A percentile compares a stretch with the other conserved stretches of the same genome.
Evolutionary conservation across 192 early-diverging fungal genomes (phyloP).

Genomic region (Anaeromyces robustus): DNA sequence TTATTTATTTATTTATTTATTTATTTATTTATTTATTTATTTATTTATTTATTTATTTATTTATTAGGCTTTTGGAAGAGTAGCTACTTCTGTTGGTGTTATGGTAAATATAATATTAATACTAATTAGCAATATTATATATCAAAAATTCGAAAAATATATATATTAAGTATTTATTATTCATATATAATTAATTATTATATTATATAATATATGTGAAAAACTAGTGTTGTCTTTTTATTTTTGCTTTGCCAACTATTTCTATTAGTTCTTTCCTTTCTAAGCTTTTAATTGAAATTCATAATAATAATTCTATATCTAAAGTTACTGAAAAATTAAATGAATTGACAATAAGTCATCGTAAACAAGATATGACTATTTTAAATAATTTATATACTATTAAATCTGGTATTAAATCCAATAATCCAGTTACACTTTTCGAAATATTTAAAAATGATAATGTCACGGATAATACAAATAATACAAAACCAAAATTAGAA

Average conservation of each 20-base stretch:
- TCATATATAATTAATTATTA: too few relatives aligned
- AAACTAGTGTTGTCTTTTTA: neutral
- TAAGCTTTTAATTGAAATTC: neutral
- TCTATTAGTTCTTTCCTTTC: neutral
- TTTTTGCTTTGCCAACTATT: neutral
- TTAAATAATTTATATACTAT: neutral
- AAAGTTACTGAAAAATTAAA: neutral
- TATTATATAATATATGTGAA: too few relatives aligned
- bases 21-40: too few relatives aligned
- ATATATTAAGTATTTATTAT: too few relatives aligned
- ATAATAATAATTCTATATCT: neutral
- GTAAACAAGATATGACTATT: neutral
- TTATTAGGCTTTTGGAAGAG: neutral
- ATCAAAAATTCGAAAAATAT: too few relatives aligned
- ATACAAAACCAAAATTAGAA: neutral
- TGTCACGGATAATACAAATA: neutral
- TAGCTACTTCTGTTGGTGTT: neutral
- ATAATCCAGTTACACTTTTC: neutral
- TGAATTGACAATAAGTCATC: neutral
- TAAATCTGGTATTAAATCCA: neutral
- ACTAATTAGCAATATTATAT: too few relatives aligned
- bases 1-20: too few relatives aligned
- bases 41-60: too few relatives aligned
- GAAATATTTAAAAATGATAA: neutral
- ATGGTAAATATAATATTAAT: neutral